These are phyloP conservation scores for Tulasnella sp. DNA, from an alignment of 768 basidiomycete genomes.

Conservation along the genomic window DNA sequence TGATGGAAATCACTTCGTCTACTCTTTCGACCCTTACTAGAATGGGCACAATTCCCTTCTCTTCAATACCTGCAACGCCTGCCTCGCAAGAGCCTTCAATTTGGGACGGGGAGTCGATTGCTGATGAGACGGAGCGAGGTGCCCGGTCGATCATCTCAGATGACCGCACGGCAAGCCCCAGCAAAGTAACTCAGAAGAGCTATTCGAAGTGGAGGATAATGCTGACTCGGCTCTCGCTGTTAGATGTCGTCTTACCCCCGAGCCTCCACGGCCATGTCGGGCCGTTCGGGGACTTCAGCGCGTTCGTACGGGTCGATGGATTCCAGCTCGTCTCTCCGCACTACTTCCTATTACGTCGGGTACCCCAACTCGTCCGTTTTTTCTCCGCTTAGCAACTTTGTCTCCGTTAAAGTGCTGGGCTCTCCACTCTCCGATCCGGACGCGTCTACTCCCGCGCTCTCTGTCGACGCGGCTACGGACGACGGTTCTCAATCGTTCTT, in stretches of 20 bases:
- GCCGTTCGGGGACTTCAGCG: not conserved
- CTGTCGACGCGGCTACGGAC: not conserved
- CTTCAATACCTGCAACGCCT: not conserved
- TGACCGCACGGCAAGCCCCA: not conserved
- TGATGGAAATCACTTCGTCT: not conserved
- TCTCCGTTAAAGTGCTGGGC: not conserved
- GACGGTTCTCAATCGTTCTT: not conserved
- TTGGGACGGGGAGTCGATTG: not conserved
- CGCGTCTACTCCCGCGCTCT: not conserved
- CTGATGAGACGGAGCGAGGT: not conserved
- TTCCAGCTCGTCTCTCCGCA: not conserved
- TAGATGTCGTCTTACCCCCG: not conserved
- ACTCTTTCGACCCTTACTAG: not conserved
- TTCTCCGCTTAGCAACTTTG: not conserved
- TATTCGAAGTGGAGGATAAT: too few relatives aligned
- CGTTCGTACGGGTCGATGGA: not conserved
- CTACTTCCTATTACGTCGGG: not conserved
- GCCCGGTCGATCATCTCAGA: not conserved
- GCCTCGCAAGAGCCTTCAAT: not conserved
- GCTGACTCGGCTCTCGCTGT: not conserved
- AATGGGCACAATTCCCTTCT: not conserved
- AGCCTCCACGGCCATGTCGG: not conserved
- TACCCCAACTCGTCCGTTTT: not conserved
- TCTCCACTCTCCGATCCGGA: not conserved
- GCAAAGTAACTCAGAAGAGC: not conserved